These are phyloP conservation scores for Lojkania enalia DNA, from an alignment of 2,329 filamentous ascomycete species.

Conservation along the genomic window DNA sequence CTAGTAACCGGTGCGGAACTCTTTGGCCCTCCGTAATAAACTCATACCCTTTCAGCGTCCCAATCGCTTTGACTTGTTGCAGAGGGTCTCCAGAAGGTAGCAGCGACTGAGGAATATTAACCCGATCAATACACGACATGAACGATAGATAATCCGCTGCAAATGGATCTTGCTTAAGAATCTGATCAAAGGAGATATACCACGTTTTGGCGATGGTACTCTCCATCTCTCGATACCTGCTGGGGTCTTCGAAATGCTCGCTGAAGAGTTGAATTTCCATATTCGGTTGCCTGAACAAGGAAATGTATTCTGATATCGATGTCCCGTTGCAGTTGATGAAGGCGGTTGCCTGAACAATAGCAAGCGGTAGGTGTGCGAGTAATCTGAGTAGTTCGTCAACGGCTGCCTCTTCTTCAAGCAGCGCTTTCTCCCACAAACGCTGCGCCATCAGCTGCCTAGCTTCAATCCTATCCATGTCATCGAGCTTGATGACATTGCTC, in stretches of 20 bases:
- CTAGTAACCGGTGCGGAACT: too few relatives aligned
- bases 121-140: constrained; percentile 39
- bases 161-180: constrained; percentile 19
- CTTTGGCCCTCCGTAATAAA: constrained; percentile 29
- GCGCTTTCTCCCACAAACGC: constrained; percentile 5
- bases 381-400: constrained; percentile 33
- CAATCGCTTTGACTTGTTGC: constrained; percentile 18
- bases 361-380: constrained; percentile 15
- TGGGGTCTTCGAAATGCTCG: constrained; percentile 41
- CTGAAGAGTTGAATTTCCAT: constrained; percentile 34
- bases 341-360: constrained; percentile 2
- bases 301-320: constrained; percentile 16
- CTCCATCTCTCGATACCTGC: constrained; percentile 30
- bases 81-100: constrained; percentile 4
- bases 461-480: constrained; percentile 17
- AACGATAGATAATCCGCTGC: constrained; percentile 47
- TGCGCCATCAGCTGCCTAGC: constrained; percentile 10
- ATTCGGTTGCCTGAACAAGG: constrained; percentile 26
- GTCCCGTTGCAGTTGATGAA: constrained; percentile 31
- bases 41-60: constrained; percentile 38
- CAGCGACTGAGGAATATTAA: constrained; percentile 10
- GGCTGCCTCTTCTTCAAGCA: constrained; percentile 6
- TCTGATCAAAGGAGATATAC: constrained; percentile 47
- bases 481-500: constrained; percentile 21
- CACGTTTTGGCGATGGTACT: constrained; percentile 47